Evolutionary conservation across 768 basidiomycete species (phyloP).

Genomic region (Daedaleopsis sinensis): DNA sequence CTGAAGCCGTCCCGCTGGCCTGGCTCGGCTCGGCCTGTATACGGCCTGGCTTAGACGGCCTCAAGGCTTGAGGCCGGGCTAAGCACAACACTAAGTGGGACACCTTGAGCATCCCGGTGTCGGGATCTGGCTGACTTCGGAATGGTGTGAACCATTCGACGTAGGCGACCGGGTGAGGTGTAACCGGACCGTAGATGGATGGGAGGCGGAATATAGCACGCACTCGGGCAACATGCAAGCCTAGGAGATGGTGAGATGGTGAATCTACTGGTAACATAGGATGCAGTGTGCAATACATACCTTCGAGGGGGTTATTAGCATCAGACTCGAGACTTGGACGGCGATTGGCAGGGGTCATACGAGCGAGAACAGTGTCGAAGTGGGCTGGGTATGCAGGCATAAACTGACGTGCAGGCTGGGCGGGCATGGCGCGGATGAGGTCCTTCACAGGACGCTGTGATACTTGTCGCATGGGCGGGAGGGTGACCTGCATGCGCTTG

Average conservation of each 20-base stretch:
- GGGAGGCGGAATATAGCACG: conserved; percentile 20
- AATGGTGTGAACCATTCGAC: conserved; percentile 34
- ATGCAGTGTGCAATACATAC: not conserved
- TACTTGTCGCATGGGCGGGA: not conserved
- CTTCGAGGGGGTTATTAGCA: not conserved
- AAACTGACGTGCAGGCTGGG: not conserved
- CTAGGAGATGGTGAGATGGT: conserved; percentile 10
- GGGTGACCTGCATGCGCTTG: not conserved
- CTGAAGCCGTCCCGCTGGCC: not conserved
- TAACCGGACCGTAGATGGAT: not conserved
- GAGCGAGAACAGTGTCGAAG: conserved; percentile 3
- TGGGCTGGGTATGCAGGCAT: not conserved
- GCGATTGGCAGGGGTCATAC: not conserved
- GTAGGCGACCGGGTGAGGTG: conserved; percentile 22
- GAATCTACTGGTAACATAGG: too few species aligned
- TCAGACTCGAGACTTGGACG: not conserved
- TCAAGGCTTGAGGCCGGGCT: not conserved
- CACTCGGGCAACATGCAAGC: conserved; percentile 27
- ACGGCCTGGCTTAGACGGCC: not conserved
- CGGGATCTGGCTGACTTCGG: conserved; percentile 9
- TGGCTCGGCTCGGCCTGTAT: not conserved
- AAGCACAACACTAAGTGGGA: conserved; percentile 12
- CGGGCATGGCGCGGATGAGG: not conserved
- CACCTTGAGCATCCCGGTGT: conserved; percentile 24
- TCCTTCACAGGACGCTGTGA: not conserved